Evolutionary conservation across 2,329 filamentous ascomycete genomes (phyloP).

Genomic region (Fusarium sp.): DNA sequence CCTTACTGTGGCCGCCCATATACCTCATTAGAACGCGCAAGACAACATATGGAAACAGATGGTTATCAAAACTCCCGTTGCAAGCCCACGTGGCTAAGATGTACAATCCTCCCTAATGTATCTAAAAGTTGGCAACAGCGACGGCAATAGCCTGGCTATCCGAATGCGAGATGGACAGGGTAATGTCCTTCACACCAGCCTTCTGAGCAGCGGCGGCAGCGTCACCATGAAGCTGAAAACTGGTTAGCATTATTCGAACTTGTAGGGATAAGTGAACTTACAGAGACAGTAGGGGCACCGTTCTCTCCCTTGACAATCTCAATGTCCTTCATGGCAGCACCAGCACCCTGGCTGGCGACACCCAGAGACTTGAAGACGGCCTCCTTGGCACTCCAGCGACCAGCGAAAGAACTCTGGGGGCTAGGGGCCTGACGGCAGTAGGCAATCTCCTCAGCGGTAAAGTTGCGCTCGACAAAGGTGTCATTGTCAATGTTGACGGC

Average conservation of each 20-base stretch:
- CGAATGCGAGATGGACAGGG: conserved; percentile 94
- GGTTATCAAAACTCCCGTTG: conserved; percentile 44
- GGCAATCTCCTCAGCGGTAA: conserved; percentile 83
- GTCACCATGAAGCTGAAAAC: conserved; percentile 81
- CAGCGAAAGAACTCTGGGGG: conserved; percentile 91
- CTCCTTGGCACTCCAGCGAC: conserved; percentile 97
- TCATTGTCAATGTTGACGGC: conserved; percentile 94
- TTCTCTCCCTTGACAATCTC: conserved; percentile 86
- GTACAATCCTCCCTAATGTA: conserved; percentile 21
- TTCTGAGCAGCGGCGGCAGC: conserved; percentile 86
- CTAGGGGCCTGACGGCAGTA: conserved; percentile 87
- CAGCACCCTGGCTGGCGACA: conserved; percentile 86
- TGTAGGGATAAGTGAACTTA: conserved; percentile 62
- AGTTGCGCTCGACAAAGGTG: conserved; percentile 95
- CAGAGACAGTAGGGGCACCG: conserved; percentile 85
- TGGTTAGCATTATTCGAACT: conserved; percentile 51
- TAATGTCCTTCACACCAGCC: conserved; percentile 88
- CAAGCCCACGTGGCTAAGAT: conserved; percentile 30
- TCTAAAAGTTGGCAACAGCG: conserved; percentile 83
- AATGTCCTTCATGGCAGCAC: conserved; percentile 92
- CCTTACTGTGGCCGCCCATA: conserved; percentile 26
- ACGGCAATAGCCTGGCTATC: conserved; percentile 95
- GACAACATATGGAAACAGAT: conserved; percentile 42
- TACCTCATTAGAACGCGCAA: conserved; percentile 37
- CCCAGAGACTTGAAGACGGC: conserved; percentile 98